Evolutionary conservation across 1,284 basidiomycete species (phyloP), one percentile per base, ranked within the genome.

Genomic region (Heterobasidion annosum): DNA sequence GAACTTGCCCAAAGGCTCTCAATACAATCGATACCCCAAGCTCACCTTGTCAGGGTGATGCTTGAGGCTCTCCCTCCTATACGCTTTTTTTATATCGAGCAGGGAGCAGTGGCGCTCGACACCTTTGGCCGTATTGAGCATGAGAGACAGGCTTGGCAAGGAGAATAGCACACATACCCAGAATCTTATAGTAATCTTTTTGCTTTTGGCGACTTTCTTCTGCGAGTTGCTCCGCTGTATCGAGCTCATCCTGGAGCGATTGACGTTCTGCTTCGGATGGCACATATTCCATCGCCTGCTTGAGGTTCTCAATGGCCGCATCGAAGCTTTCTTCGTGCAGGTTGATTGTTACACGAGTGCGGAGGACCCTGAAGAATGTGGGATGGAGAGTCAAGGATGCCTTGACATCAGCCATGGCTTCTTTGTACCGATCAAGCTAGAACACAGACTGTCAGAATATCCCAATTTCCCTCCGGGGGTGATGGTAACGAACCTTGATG

Each of bases 221-320:
- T 5, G 25, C 45, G 10, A 48, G 32, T 16, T 12, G 34, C 34
- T 53, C 46, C 8, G 47, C 53, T 8, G 43, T n/a, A 5, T 25
- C 16, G 7, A 37, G 47, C 42, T 44, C 25, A 16, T 5, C 16
- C 15, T 45, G 37, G 25, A 42, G 16, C 8, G 42, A 25, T 61
- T 59, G 18, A 55, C 54, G 2, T 63, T 65, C 10, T 59, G 19
- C 63, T 2, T 70, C 65, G 7, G 53, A 53, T 0, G 51, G 59
- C 18, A 61, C 65, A 7, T 62, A 55, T 54, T 75, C 72, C 33
- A 71, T 59, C 8, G 76, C 74, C 34, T 59, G 57, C 54, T 73
- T 71, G 60, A 77, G 75, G 55, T 76, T 74, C n/a, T 65, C 61
- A n/a, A 77, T 67, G 0, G 72, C 72, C 3, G 66, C 67, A 46